Conservation (phyloP, 768 basidiomycete species). For the Agaricus blazei region DNA sequence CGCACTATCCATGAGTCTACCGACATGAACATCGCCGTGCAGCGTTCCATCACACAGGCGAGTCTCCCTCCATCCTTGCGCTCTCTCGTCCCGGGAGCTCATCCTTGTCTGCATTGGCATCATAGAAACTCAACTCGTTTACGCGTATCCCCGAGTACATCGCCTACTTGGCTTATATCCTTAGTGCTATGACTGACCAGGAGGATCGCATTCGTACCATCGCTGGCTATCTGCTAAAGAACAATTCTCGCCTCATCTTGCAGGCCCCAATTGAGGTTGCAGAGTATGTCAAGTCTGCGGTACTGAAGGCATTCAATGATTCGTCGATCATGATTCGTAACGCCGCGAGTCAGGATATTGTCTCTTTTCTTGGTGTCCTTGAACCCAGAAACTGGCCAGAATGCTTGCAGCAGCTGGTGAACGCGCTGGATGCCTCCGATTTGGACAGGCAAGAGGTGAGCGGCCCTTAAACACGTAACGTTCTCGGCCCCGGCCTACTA, state of each 20-base stretch:
- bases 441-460: conserved; percentile 82
- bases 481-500: not conserved
- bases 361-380: conserved; percentile 79
- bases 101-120: conserved; percentile 1
- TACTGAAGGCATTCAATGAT: conserved; percentile 80
- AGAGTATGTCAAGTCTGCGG: conserved; percentile 67
- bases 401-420: conserved; percentile 81
- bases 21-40: conserved; percentile 67
- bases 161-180: conserved; percentile 93
- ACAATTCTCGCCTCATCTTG: conserved; percentile 80
- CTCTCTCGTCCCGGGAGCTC: conserved; percentile 14
- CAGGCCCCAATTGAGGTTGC: conserved; percentile 60
- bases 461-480: conserved; percentile 11
- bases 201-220: conserved; percentile 93
- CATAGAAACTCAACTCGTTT: conserved; percentile 81
- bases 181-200: conserved; percentile 74
- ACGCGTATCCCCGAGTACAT: conserved; percentile 90
- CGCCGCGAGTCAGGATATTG: conserved; percentile 91
- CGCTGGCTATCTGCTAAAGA: conserved; percentile 96
- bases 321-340: conserved; percentile 84
- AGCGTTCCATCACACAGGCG: conserved; percentile 82
- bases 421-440: conserved; percentile 73
- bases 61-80: conserved; percentile 14
- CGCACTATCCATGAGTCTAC: conserved; percentile 90
- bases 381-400: conserved; percentile 96